These are phyloP conservation scores for Pisolithus microcarpus DNA, from an alignment of 768 basidiomycete genomes.

Conservation along the genomic window DNA sequence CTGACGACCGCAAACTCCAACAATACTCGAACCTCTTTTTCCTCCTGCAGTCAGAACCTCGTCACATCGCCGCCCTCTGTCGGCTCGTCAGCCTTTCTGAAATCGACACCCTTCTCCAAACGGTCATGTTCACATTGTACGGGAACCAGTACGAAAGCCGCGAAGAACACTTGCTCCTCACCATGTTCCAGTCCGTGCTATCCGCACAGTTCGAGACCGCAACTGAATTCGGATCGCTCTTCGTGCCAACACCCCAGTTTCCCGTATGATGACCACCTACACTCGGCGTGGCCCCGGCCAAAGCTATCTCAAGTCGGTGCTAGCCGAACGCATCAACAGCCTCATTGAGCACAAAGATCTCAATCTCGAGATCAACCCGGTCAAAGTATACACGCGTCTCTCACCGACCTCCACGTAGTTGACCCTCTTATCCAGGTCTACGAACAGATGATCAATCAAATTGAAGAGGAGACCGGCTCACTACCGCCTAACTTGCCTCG, in stretches of 20 bases:
- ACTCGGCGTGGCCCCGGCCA: constrained; percentile 98
- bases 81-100: constrained; percentile 93
- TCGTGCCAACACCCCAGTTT: constrained; percentile 97
- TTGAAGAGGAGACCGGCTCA: constrained; percentile 93
- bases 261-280: constrained; percentile 99
- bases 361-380: constrained; percentile 97
- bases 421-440: constrained; percentile 61
- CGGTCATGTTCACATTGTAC: constrained; percentile 99
- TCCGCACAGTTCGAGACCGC: constrained; percentile 99
- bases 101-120: constrained; percentile 98
- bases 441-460: constrained; percentile 99
- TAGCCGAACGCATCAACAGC: constrained; percentile 97
- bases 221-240: constrained; percentile 97
- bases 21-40: constrained; percentile 99
- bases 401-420: not conserved
- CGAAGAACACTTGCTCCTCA: constrained; percentile 95
- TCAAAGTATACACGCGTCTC: constrained; percentile 57
- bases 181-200: constrained; percentile 98
- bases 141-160: constrained; percentile 98
- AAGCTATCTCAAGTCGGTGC: constrained; percentile 94
- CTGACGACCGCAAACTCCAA: constrained; percentile 89
- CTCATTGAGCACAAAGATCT: constrained; percentile 99
- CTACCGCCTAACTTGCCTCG: constrained; percentile 87
- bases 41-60: constrained; percentile 94
- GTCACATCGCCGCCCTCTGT: constrained; percentile 93